Evolutionary conservation across 768 basidiomycete genomes (phyloP).

Genomic region (Cubamyces sp.): DNA sequence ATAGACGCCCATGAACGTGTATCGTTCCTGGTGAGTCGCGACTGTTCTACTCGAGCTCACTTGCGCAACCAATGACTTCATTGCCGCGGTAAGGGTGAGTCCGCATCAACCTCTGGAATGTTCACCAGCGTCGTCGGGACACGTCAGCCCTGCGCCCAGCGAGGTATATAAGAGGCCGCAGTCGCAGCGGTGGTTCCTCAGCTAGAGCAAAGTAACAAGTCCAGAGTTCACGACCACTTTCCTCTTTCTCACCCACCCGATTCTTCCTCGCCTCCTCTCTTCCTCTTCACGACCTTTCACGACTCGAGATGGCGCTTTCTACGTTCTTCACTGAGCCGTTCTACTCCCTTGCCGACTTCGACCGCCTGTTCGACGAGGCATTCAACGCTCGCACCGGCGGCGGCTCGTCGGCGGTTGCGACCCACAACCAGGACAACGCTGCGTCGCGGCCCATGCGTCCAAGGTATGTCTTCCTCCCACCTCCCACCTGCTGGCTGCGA

Average conservation of each 20-base stretch:
- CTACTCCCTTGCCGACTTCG: constrained; percentile 43
- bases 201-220: constrained; percentile 24
- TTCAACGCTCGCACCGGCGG: constrained; percentile 32
- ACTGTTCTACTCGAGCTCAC: background rate
- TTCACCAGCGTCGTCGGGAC: background rate
- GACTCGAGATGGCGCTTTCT: constrained; percentile 38
- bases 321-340: constrained; percentile 48
- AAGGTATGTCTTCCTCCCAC: constrained; percentile 23
- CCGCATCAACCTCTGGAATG: constrained; percentile 3
- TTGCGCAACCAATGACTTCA: constrained; percentile 11
- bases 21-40: constrained; percentile 2
- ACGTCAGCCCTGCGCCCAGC: background rate
- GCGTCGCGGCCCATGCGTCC: constrained; percentile 24
- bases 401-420: constrained; percentile 5
- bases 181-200: constrained; percentile 7
- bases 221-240: constrained; percentile 22
- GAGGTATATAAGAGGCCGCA: background rate
- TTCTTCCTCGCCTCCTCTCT: constrained; percentile 1
- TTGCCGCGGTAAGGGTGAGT: background rate
- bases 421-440: constrained; percentile 8
- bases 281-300: constrained; percentile 20
- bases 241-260: constrained; percentile 12
- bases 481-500: background rate
- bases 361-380: constrained; percentile 49
- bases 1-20: background rate